Evolutionary conservation across 495 filamentous ascomycete genomes (phyloP).

Genomic region (Hypoxylon trugodes): DNA sequence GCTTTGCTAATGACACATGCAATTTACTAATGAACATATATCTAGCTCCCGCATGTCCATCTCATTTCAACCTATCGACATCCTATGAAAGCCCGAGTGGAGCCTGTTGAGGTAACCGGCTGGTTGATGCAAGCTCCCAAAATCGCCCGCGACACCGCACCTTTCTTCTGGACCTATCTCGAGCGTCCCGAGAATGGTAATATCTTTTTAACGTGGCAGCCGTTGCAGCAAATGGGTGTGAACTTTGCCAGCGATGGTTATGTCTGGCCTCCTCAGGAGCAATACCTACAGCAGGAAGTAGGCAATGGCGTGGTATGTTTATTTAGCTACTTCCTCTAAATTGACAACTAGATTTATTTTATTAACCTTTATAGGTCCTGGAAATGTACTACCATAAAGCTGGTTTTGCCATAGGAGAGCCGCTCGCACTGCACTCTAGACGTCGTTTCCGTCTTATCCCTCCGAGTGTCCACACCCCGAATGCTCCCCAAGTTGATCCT

Average conservation of each 20-base stretch:
- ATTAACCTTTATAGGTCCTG: slow-evolving; percentile 55
- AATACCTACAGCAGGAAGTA: slow-evolving; percentile 71
- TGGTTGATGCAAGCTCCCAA: slow-evolving; percentile 82
- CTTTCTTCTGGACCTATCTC: slow-evolving; percentile 92
- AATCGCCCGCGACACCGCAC: slow-evolving; percentile 74
- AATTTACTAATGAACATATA: slow-evolving; percentile 11
- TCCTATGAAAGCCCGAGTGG: slow-evolving; percentile 69
- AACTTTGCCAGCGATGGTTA: slow-evolving; percentile 90
- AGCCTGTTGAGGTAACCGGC: slow-evolving; percentile 73
- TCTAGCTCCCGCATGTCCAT: slow-evolving; percentile 84
- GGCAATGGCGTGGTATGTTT: slow-evolving; percentile 76
- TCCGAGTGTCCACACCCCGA: slow-evolving; percentile 65
- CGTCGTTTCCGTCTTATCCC: slow-evolving; percentile 84
- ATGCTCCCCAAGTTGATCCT: slow-evolving; percentile 73
- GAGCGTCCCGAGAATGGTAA: slow-evolving; percentile 81
- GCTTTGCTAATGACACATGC: slow-evolving; percentile 1
- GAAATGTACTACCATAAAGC: slow-evolving; percentile 84
- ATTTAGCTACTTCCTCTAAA: not conserved
- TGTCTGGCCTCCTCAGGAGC: slow-evolving; percentile 84
- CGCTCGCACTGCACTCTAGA: slow-evolving; percentile 74
- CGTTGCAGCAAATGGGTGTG: slow-evolving; percentile 67
- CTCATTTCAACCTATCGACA: slow-evolving; percentile 80
- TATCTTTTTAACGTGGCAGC: slow-evolving; percentile 87
- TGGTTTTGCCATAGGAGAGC: slow-evolving; percentile 77
- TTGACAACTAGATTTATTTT: not conserved